phyloP scores from a whole-genome alignment of 2,329 filamentous ascomycete genomes.

The Lecanicillium sp. region DNA sequence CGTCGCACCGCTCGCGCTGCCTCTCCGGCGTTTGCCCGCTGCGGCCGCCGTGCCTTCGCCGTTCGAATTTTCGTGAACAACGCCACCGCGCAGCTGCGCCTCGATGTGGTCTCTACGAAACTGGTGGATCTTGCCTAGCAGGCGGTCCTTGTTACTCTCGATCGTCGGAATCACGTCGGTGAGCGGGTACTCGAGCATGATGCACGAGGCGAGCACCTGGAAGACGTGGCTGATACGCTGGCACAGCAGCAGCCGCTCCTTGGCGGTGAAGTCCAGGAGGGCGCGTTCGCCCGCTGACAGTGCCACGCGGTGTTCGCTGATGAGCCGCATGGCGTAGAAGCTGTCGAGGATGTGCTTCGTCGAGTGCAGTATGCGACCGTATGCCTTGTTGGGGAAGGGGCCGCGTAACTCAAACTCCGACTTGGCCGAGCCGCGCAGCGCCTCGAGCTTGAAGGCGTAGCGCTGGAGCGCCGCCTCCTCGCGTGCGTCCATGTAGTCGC shows the following conservation, averaged over 20 bases:
- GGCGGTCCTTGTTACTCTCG: conserved; percentile 69
- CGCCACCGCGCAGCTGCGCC: conserved; percentile 26
- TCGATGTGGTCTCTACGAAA: conserved; percentile 66
- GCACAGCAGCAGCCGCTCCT: conserved; percentile 75
- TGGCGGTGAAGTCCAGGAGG: conserved; percentile 70
- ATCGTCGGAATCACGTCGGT: conserved; percentile 84
- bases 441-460: conserved; percentile 69
- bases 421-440: conserved; percentile 64
- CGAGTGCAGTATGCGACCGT: conserved; percentile 67
- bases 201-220: conserved; percentile 79
- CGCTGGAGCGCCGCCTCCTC: conserved; percentile 85
- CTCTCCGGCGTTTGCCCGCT: neutral
- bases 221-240: conserved; percentile 85
- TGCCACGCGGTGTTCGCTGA: conserved; percentile 73
- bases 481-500: conserved; percentile 76
- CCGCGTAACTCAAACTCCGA: conserved; percentile 85
- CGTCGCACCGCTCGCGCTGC: conserved; percentile 5
- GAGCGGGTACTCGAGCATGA: conserved; percentile 91
- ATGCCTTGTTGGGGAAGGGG: conserved; percentile 72
- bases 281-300: conserved; percentile 75
- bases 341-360: conserved; percentile 84
- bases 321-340: conserved; percentile 93
- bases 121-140: conserved; percentile 81
- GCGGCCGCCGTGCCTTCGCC: conserved; percentile 17
- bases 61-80: neutral